phyloP scores from a whole-genome alignment of 768 basidiomycete species.

The Lactifluus pinguis region DNA sequence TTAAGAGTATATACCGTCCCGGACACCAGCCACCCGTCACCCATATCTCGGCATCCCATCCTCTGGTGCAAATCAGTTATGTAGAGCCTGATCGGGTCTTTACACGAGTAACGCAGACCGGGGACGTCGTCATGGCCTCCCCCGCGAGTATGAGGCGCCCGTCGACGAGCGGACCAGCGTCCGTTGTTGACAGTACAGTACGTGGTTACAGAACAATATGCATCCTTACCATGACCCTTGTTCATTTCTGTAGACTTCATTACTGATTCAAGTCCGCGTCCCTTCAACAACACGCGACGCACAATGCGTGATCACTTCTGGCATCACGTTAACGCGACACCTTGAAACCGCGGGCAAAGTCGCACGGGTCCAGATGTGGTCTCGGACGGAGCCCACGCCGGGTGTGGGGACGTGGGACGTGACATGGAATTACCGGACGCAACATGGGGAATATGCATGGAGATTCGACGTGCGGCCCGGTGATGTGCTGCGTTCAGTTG shows the following conservation, averaged over 20 bases:
- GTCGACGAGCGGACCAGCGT: conserved; percentile 3
- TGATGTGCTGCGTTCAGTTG: background rate
- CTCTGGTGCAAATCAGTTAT: background rate
- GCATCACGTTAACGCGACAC: conserved; percentile 1
- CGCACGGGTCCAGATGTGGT: conserved; percentile 6
- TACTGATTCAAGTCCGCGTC: conserved; percentile 9
- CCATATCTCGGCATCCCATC: background rate
- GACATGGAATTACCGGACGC: background rate
- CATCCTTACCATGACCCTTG: background rate
- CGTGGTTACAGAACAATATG: background rate
- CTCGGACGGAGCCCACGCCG: background rate
- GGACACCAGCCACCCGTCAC: background rate
- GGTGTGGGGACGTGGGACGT: background rate
- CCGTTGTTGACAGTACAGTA: conserved; percentile 5
- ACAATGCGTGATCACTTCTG: conserved; percentile 4
- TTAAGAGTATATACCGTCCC: background rate
- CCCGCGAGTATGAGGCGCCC: background rate
- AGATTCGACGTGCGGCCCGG: conserved; percentile 6
- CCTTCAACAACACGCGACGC: conserved; percentile 3
- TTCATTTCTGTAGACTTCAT: background rate
- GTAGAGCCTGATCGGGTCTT: background rate
- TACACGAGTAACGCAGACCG: background rate
- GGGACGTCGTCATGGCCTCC: background rate
- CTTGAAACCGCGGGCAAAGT: conserved; percentile 1
- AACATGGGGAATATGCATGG: conserved; percentile 1